A percentile compares a stretch with the other conserved stretches of the same genome.
These are phyloP conservation scores for Micractinium sp. DNA, from an alignment of 139 green algal genomes.

Conservation along the genomic window DNA sequence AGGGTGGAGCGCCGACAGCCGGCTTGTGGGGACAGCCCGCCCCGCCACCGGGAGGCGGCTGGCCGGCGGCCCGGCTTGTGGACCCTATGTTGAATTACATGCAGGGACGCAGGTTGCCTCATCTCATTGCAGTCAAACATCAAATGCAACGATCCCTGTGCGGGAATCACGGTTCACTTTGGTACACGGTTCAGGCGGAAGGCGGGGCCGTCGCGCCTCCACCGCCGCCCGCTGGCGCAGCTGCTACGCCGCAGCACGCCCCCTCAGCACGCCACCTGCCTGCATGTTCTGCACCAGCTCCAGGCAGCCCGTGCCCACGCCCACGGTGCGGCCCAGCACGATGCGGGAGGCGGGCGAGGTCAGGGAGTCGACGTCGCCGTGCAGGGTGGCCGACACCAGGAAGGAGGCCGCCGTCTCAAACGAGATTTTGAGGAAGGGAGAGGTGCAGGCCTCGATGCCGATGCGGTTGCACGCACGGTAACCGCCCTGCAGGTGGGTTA, in stretches of 20 bases:
- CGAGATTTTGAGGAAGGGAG: slow-evolving; percentile 94
- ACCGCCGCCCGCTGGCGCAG: background rate
- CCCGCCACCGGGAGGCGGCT: no score
- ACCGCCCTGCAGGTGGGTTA: slow-evolving; percentile 49
- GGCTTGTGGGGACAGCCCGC: no score
- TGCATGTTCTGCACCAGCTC: slow-evolving; percentile 52
- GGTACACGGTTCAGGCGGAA: background rate
- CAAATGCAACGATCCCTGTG: background rate
- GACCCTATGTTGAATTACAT: background rate
- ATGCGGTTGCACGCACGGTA: slow-evolving; percentile 92
- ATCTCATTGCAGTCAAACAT: background rate
- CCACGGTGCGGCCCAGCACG: slow-evolving; percentile 75
- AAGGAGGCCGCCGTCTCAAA: slow-evolving; percentile 98
- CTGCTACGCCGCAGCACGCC: background rate
- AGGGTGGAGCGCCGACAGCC: no score
- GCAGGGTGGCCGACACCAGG: slow-evolving; percentile 89
- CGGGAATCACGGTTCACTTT: background rate
- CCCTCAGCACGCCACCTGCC: slow-evolving; percentile 21
- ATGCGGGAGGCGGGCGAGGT: slow-evolving; percentile 78
- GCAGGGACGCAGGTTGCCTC: no score
- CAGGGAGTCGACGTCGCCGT: slow-evolving; percentile 75
- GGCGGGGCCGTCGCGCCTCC: background rate
- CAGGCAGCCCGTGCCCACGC: slow-evolving; percentile 72
- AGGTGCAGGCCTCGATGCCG: slow-evolving; percentile 89
- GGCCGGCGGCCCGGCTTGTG: no score